Percentiles rank a stretch among this genome's conserved stretches.
phyloP scores from a whole-genome alignment of 106 monocot genomes.

The Dendrobium huoshanense region DNA sequence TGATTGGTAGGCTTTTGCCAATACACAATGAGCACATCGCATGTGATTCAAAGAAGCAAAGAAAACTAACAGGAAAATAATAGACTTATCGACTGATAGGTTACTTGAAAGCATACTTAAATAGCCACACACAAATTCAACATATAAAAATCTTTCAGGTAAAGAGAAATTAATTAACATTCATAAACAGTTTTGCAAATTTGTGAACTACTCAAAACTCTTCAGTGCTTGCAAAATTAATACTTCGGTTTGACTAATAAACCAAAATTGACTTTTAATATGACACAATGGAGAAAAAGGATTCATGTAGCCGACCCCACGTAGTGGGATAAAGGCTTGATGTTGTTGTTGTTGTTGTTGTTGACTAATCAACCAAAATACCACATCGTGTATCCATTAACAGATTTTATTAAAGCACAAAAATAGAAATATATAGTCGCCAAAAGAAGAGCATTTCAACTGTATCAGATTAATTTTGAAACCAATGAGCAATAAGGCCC shows the following conservation, averaged over 20 bases:
- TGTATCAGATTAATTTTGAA: background rate
- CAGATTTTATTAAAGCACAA: background rate
- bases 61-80: background rate
- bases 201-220: background rate
- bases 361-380: background rate
- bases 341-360: no score
- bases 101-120: background rate
- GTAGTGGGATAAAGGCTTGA: no score
- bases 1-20: background rate
- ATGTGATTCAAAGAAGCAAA: background rate
- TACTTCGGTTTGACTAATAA: background rate
- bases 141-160: background rate
- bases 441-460: background rate
- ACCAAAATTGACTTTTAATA: background rate
- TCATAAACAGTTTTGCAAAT: background rate
- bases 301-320: no score
- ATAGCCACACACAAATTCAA: background rate
- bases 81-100: background rate
- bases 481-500: background rate
- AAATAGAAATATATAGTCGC: background rate
- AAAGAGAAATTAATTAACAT: background rate
- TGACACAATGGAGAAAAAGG: no score
- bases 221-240: background rate
- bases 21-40: background rate
- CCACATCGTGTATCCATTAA: background rate